These are phyloP conservation scores for Coprinopsis marcescibilis DNA, from an alignment of 768 basidiomycete species.

Conservation along the genomic window DNA sequence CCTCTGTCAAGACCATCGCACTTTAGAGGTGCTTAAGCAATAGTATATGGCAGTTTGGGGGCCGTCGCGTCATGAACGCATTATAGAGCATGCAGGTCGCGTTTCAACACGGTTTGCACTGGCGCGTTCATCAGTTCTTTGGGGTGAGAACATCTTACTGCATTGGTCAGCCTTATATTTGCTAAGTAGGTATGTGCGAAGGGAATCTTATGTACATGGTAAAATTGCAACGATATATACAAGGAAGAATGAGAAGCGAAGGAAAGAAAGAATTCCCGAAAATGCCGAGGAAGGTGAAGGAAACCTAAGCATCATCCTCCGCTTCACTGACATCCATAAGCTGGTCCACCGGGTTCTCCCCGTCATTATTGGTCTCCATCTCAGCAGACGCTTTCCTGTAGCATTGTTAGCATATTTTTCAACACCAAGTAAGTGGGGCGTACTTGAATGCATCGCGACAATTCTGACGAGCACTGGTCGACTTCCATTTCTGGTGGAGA, in stretches of 20 bases:
- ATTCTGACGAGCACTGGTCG: conserved; percentile 38
- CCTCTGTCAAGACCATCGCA: background rate
- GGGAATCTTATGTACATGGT: too few relatives aligned
- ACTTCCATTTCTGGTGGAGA: conserved; percentile 58
- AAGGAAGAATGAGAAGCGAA: too few relatives aligned
- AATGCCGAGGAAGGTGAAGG: background rate
- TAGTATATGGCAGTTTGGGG: background rate
- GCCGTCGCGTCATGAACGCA: conserved; percentile 2
- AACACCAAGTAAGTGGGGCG: conserved; percentile 17
- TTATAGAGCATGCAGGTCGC: background rate
- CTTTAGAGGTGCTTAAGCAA: background rate
- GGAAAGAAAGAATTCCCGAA: too few relatives aligned
- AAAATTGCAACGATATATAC: too few relatives aligned
- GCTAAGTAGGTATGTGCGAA: too few relatives aligned
- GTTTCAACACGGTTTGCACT: too few relatives aligned
- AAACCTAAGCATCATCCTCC: background rate
- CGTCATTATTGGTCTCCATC: conserved; percentile 21
- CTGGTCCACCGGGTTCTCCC: conserved; percentile 2
- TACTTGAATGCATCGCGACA: conserved; percentile 61
- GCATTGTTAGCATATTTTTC: background rate
- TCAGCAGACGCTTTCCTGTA: conserved; percentile 18
- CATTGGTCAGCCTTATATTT: too few relatives aligned
- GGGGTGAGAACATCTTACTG: background rate
- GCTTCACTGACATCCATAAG: background rate
- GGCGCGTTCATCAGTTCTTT: background rate